Conservation (phyloP, 495 filamentous ascomycete genomes). For the Xylaria longipes region DNA sequence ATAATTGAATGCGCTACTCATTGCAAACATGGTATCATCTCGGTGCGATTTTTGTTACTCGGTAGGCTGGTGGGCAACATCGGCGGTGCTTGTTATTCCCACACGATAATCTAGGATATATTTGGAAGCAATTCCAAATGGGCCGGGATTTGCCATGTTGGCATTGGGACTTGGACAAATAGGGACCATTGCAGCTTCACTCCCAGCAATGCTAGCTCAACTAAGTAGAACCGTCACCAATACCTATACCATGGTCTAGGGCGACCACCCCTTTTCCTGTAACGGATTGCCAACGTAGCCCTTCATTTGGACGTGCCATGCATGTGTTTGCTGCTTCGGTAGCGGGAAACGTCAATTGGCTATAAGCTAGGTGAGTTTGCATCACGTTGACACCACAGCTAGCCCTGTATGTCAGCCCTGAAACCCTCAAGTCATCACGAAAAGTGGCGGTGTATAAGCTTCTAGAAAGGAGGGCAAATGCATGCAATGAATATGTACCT, state of each 20-base stretch:
- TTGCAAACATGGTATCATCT: background rate
- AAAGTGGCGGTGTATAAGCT: slow-evolving; percentile 27
- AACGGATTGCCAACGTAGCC: slow-evolving; percentile 3
- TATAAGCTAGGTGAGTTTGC: slow-evolving; percentile 6
- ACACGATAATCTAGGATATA: slow-evolving; percentile 10
- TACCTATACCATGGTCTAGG: background rate
- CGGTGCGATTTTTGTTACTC: background rate
- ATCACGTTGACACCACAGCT: background rate
- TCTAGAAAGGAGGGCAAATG: slow-evolving; percentile 21
- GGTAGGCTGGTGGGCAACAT: background rate
- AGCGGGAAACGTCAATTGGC: slow-evolving; percentile 7
- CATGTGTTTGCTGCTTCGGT: slow-evolving; percentile 5
- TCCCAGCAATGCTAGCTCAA: background rate
- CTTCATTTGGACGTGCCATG: background rate
- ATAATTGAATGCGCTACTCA: background rate
- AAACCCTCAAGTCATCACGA: slow-evolving; percentile 6
- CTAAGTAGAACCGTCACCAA: background rate
- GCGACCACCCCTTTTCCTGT: background rate
- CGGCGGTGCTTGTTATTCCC: background rate
- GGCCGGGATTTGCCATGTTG: background rate
- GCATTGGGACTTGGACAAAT: background rate
- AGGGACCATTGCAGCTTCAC: background rate
- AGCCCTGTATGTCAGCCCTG: slow-evolving; percentile 28
- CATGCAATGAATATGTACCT: slow-evolving; percentile 12
- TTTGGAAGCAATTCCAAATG: slow-evolving; percentile 25